Percentiles rank a stretch among this genome's conserved stretches.
phyloP scores from a whole-genome alignment of 192 early-diverging fungal species.

The Mortierella alpina region DNA sequence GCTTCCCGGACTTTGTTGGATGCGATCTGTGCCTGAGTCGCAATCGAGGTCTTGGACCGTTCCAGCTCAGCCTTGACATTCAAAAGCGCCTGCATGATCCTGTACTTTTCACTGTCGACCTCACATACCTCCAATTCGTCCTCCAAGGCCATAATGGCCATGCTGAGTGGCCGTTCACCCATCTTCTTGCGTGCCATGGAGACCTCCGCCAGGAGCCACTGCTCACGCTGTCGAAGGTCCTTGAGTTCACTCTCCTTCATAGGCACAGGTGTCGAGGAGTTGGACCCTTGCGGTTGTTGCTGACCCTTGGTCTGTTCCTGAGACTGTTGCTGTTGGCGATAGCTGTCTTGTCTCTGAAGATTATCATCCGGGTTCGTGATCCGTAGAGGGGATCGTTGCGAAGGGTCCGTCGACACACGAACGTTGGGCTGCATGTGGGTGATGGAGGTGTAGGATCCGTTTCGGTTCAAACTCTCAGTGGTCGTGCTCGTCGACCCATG shows the following conservation, averaged over 20 bases:
- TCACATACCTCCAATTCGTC: conserved; percentile 52
- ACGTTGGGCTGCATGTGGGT: not conserved
- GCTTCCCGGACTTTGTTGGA: conserved; percentile 60
- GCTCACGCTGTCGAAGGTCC: conserved; percentile 40
- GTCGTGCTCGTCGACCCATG: conserved; percentile 7
- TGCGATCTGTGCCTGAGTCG: conserved; percentile 57
- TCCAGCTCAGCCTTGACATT: conserved; percentile 62
- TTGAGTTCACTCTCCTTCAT: conserved; percentile 20
- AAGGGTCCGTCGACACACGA: conserved; percentile 9
- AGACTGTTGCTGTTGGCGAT: not conserved
- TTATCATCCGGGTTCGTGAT: conserved; percentile 3
- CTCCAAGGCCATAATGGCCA: conserved; percentile 31
- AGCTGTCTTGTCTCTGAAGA: no score
- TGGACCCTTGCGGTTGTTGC: no score
- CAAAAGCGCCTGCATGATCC: conserved; percentile 60
- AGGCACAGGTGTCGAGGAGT: not conserved
- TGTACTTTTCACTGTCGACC: conserved; percentile 58
- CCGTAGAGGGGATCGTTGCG: conserved; percentile 9
- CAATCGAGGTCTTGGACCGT: conserved; percentile 56
- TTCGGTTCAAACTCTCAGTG: conserved; percentile 3
- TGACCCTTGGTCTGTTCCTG: no score
- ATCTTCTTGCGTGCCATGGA: conserved; percentile 40
- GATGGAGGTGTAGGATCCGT: conserved; percentile 14
- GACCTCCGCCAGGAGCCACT: conserved; percentile 45
- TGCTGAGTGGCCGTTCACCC: conserved; percentile 38